phyloP scores from a whole-genome alignment of 2,329 filamentous ascomycete genomes.

The Elsinoe ampelina region DNA sequence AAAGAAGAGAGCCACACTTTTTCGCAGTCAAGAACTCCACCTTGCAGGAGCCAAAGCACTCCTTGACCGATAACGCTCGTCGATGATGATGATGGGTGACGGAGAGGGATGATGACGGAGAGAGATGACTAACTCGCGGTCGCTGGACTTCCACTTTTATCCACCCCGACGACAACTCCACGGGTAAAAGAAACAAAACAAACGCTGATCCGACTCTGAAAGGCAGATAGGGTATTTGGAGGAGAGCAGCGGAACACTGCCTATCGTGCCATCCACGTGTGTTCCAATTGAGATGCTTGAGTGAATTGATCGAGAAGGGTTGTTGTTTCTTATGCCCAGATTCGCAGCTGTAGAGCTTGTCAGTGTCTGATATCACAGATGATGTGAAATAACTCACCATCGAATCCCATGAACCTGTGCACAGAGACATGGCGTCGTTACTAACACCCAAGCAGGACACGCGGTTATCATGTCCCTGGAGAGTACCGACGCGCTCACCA shows the following conservation, averaged over 20 bases:
- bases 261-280: slow-evolving; percentile 13
- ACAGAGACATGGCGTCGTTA: slow-evolving; percentile 98
- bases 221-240: slow-evolving; percentile 13
- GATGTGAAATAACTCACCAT: slow-evolving; percentile 56
- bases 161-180: slow-evolving; percentile 12
- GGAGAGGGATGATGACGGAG: not conserved
- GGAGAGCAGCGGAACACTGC: slow-evolving; percentile 10
- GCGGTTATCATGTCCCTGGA: slow-evolving; percentile 96
- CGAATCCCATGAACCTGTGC: slow-evolving; percentile 99
- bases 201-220: slow-evolving; percentile 15
- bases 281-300: slow-evolving; percentile 12
- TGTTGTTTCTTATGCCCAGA: slow-evolving; percentile 38
- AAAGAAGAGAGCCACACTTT: slow-evolving; percentile 8
- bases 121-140: not conserved
- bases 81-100: not conserved
- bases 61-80: not conserved
- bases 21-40: slow-evolving; percentile 1
- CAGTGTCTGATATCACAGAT: not conserved
- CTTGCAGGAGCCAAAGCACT: not conserved
- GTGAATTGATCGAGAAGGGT: slow-evolving; percentile 9
- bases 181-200: slow-evolving; percentile 12
- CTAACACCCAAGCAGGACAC: slow-evolving; percentile 98
- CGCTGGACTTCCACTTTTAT: slow-evolving; percentile 14
- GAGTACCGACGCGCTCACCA: slow-evolving; percentile 90
- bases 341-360: slow-evolving; percentile 35